Percentiles rank a stretch among this genome's conserved stretches.
These are phyloP conservation scores for Thelephora aurantiotincta DNA, from an alignment of 768 basidiomycete species.

Conservation along the genomic window DNA sequence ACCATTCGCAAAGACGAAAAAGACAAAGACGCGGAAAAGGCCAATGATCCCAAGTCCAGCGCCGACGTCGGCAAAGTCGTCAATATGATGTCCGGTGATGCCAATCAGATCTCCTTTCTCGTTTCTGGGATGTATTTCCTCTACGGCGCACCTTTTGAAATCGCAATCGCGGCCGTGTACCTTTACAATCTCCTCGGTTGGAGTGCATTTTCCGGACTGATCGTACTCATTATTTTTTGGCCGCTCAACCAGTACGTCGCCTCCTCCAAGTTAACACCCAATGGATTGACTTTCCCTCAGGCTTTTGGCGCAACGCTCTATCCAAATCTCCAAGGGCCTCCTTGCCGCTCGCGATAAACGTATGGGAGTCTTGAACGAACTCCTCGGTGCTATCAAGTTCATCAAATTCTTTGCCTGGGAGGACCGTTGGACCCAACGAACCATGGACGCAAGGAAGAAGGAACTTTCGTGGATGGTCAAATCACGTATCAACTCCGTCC, in stretches of 20 bases:
- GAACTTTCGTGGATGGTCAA: slow-evolving; percentile 75
- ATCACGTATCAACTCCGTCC: slow-evolving; percentile 53
- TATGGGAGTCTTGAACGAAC: slow-evolving; percentile 66
- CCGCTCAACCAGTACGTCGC: slow-evolving; percentile 37
- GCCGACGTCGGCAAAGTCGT: slow-evolving; percentile 87
- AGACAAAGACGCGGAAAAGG: slow-evolving; percentile 14
- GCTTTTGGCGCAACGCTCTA: slow-evolving; percentile 41
- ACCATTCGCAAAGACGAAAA: slow-evolving; percentile 36
- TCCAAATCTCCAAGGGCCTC: slow-evolving; percentile 46
- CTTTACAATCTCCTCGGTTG: slow-evolving; percentile 62
- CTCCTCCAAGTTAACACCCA: too few relatives aligned
- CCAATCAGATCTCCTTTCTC: slow-evolving; percentile 42
- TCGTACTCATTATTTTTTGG: slow-evolving; percentile 50
- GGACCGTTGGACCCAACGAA: slow-evolving; percentile 57
- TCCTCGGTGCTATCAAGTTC: slow-evolving; percentile 62
- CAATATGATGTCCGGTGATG: slow-evolving; percentile 76
- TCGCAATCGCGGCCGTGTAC: slow-evolving; percentile 56
- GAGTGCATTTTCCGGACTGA: slow-evolving; percentile 65
- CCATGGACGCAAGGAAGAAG: slow-evolving; percentile 42
- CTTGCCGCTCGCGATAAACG: slow-evolving; percentile 56
- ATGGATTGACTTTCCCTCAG: too few relatives aligned
- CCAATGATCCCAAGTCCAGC: slow-evolving; percentile 47
- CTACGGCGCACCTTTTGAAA: slow-evolving; percentile 69
- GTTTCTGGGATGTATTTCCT: slow-evolving; percentile 46
- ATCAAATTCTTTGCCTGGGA: slow-evolving; percentile 83